Percentiles rank a stretch among this genome's conserved stretches.
These are phyloP conservation scores for Haematococcus lacustris DNA, from an alignment of 139 green algal genomes.

Conservation along the genomic window DNA sequence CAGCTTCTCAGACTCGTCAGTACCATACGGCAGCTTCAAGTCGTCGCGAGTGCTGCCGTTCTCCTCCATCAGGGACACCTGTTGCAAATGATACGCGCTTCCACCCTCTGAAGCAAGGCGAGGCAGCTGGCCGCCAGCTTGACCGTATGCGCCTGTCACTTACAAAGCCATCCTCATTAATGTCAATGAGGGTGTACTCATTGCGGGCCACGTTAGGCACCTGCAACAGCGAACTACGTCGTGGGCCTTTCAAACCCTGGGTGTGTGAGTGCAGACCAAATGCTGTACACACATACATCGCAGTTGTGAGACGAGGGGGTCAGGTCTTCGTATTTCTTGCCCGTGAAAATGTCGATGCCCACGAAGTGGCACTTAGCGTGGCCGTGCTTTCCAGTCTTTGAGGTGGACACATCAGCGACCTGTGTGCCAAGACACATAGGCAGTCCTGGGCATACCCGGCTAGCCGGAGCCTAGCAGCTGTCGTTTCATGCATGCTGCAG, in stretches of 20 bases:
- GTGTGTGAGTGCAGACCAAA: no score
- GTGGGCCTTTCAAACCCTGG: no score
- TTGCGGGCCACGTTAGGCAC: slow-evolving; percentile 82
- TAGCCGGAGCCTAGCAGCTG: no score
- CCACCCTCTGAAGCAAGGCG: no score
- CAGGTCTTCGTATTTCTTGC: slow-evolving; percentile 98
- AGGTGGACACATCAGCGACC: slow-evolving; percentile 98
- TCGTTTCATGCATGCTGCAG: no score
- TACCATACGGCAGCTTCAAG: slow-evolving; percentile 86
- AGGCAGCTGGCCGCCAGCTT: no score
- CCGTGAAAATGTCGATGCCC: slow-evolving; percentile 95
- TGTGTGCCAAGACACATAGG: no score
- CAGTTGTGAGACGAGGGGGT: slow-evolving; percentile 96
- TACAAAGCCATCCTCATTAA: slow-evolving; percentile 94
- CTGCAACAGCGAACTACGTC: no score
- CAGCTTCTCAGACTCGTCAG: slow-evolving; percentile 83
- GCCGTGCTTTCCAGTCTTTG: slow-evolving; percentile 99
- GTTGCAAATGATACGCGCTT: no score
- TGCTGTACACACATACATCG: slow-evolving; percentile 82
- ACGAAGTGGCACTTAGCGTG: slow-evolving; percentile 99
- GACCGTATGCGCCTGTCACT: no score
- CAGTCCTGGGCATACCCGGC: no score
- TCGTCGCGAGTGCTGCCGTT: slow-evolving; percentile 90
- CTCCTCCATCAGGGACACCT: slow-evolving; percentile 90
- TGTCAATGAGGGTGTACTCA: slow-evolving; percentile 93